Evolutionary conservation across 1,284 basidiomycete genomes (phyloP).

Genomic region (Amylostereum areolatum): DNA sequence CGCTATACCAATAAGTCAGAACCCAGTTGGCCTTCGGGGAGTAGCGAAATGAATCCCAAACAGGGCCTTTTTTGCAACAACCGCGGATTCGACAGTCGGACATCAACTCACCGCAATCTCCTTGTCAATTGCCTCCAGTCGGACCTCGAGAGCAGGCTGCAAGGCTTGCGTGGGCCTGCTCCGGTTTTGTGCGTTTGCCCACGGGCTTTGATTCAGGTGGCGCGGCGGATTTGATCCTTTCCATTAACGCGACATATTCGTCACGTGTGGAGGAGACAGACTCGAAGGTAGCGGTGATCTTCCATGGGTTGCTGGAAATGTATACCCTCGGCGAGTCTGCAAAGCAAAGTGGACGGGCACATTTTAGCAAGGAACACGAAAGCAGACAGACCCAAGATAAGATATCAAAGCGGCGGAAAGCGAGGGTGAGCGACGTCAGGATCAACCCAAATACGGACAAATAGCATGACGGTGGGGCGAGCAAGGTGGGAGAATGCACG

Average conservation of each 20-base stretch:
- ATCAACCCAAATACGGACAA: constrained; percentile 61
- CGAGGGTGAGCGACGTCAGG: constrained; percentile 30
- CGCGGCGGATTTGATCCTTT: constrained; percentile 47
- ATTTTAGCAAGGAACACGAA: constrained; percentile 17
- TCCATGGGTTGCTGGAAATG: constrained; percentile 80
- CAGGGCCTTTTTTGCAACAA: no score
- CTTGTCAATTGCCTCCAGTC: constrained; percentile 57
- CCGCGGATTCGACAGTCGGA: background rate
- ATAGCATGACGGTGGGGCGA: constrained; percentile 38
- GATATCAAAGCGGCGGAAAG: constrained; percentile 27
- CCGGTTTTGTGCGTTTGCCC: constrained; percentile 17
- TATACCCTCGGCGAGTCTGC: constrained; percentile 77
- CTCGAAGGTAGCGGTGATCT: constrained; percentile 68
- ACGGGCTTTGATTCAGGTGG: constrained; percentile 41
- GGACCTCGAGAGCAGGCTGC: constrained; percentile 53
- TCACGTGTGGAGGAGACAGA: constrained; percentile 61
- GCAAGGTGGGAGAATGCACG: constrained; percentile 41
- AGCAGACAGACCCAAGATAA: constrained; percentile 16
- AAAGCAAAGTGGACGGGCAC: constrained; percentile 19
- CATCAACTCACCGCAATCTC: constrained; percentile 57
- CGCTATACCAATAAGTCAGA: constrained; percentile 40
- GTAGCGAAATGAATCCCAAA: no score
- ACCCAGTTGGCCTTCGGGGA: constrained; percentile 17
- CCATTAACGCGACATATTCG: constrained; percentile 60
- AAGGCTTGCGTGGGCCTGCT: constrained; percentile 53